A percentile compares a stretch with the other conserved stretches of the same genome.
Evolutionary conservation across 306 rosid genomes (phyloP).

Genomic region (Malus sylvestris): DNA sequence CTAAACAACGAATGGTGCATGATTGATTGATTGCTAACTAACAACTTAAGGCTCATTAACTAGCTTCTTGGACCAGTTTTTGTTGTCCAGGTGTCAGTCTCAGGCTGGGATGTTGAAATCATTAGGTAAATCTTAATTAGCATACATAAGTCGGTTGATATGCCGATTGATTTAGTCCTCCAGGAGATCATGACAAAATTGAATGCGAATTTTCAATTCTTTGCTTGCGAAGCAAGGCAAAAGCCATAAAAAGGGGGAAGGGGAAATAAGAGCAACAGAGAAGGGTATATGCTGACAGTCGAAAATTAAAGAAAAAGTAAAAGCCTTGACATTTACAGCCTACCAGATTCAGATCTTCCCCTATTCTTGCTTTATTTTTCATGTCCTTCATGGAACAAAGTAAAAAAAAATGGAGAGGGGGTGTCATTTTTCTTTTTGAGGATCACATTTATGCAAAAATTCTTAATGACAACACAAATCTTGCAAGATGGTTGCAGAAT

Average conservation of each 20-base stretch:
- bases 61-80: constrained; percentile 2
- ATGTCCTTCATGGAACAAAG: not conserved
- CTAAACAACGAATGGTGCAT: constrained; percentile 11
- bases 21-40: constrained; percentile 34
- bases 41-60: constrained; percentile 11
- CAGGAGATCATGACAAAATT: constrained; percentile 12
- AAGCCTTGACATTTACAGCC: constrained; percentile 45
- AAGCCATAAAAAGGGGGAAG: constrained; percentile 20
- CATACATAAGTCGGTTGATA: not conserved
- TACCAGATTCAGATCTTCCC: constrained; percentile 50
- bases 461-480: not conserved
- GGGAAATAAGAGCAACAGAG: constrained; percentile 14
- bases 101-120: constrained; percentile 25
- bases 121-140: constrained; percentile 14
- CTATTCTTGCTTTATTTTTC: constrained; percentile 3
- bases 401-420: not conserved
- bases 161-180: constrained; percentile 1
- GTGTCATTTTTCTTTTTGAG: not conserved
- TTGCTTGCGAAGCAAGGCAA: constrained; percentile 62
- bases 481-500: not conserved
- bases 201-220: constrained; percentile 31
- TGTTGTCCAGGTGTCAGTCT: constrained; percentile 24
- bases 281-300: constrained; percentile 23
- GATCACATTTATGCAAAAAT: not conserved
- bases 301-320: constrained; percentile 31